Evolutionary conservation across 116 monocot species (phyloP).

Genomic region (Trichopus zeylanicus): DNA sequence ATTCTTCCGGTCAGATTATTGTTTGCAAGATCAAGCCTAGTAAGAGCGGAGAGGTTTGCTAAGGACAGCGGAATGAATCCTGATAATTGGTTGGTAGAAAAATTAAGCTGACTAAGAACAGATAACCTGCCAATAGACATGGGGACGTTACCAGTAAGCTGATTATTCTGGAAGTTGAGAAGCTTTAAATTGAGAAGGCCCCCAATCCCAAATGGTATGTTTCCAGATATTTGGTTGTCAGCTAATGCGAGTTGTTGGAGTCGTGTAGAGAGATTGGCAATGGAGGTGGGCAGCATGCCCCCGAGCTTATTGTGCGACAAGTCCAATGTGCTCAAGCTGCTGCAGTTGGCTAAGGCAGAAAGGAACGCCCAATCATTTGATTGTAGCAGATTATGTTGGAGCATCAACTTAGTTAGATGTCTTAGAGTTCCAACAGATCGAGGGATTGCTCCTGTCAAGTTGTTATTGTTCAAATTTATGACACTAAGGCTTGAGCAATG

Average conservation of each 20-base stretch:
- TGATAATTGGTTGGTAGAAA: background rate
- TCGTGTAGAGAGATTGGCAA: no score
- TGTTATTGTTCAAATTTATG: background rate
- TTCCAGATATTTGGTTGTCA: no score
- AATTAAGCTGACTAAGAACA: background rate
- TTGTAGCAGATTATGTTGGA: background rate
- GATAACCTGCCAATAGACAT: background rate
- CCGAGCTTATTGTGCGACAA: no score
- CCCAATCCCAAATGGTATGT: background rate
- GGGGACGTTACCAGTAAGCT: background rate
- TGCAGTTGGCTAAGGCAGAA: no score
- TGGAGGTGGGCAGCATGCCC: no score
- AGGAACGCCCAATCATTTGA: no score
- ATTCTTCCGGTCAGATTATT: constrained; percentile 10
- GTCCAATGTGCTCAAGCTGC: no score
- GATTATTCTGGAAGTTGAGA: background rate
- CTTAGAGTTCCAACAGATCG: background rate
- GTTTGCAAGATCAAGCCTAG: background rate
- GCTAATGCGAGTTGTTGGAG: no score
- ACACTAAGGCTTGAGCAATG: background rate
- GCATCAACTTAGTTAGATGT: background rate
- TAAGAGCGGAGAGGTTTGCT: background rate
- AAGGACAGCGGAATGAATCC: constrained; percentile 3
- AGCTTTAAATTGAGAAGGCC: background rate
- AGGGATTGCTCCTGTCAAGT: background rate